Base-by-base conservation (phyloP, 306 rosid species). In the Astragalus glycyphyllos region DNA sequence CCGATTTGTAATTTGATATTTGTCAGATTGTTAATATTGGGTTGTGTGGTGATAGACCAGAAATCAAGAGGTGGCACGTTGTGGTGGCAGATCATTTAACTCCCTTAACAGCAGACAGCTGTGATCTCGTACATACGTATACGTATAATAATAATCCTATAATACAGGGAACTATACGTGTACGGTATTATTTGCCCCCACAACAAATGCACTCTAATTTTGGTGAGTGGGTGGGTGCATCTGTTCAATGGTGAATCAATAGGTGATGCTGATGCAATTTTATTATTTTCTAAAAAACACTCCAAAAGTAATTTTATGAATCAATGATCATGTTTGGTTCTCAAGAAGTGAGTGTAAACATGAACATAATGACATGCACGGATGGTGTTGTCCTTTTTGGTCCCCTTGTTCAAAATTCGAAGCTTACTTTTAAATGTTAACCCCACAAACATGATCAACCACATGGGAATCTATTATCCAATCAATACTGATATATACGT, bases 201-300 rank as follows among this genome's bases (percentile, higher is more conserved):
- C 67, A 78, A 49, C 66, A 31, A 58, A 47, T 58, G 34, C 64
- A 72, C 78, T 72, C 11, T 40, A 13, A 3, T 50, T 49, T 56
- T 47, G 73, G 78, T 78, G 37, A 62, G 78, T 79, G 65, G 78
- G 65, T 49, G 65, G 78, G 65, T 49, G 66, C 16, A 58, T 57
- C 31, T 50, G 57, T 48, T 77, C 7, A 71, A 23, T 23, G 15
- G 0, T 60, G 16, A 59, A 35, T 57, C 3, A 62, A 40, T 41
- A 0, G 23, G 5, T 68, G 37, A 68, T 76, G 51, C 44, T 55
- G 60, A 55, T 55, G 3, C 31, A 26, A 26, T 26, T 26, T 26
- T 26, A 26, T 26, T 26, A 26, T 26, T 26, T 26, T 26, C 23
- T 20, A 20, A 20, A 20, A 20, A 20, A 20, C 23, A 20, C 23